Evolutionary conservation across 2,329 filamentous ascomycete genomes (phyloP).

Genomic region (Epichloe elymi): DNA sequence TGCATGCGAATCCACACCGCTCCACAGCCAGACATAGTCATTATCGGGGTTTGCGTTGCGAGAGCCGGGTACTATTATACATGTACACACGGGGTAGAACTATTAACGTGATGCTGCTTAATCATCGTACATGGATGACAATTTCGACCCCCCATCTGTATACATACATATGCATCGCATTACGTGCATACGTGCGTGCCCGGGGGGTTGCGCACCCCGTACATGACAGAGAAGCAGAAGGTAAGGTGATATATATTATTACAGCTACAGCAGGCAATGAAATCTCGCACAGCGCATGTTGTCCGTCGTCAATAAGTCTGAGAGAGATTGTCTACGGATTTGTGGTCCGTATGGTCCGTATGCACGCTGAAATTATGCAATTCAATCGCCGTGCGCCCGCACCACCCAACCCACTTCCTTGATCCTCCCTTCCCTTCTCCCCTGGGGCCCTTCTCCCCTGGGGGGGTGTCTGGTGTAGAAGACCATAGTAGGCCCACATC

Average conservation of each 20-base stretch:
- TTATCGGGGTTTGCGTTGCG: constrained; percentile 1
- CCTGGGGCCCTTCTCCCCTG: neutral
- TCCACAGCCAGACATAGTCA: neutral
- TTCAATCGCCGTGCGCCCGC: neutral
- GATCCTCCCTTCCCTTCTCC: neutral
- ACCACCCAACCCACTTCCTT: neutral
- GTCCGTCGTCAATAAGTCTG: neutral
- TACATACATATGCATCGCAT: neutral
- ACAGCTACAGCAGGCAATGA: too few relatives aligned
- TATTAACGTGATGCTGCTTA: neutral
- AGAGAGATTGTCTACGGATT: neutral
- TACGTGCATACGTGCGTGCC: neutral
- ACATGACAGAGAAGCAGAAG: neutral
- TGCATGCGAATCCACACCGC: neutral
- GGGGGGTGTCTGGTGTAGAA: too few relatives aligned
- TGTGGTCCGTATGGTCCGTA: too few relatives aligned
- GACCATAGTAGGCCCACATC: too few relatives aligned
- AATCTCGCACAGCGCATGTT: neutral
- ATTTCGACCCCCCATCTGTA: too few relatives aligned
- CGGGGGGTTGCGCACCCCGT: neutral
- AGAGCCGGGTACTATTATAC: neutral
- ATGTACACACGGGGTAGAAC: neutral
- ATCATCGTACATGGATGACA: too few relatives aligned
- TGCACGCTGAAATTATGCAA: too few relatives aligned
- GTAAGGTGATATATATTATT: neutral